Base-by-base conservation (phyloP, 2,329 filamentous ascomycete species). In the Diaporthe sp. region DNA sequence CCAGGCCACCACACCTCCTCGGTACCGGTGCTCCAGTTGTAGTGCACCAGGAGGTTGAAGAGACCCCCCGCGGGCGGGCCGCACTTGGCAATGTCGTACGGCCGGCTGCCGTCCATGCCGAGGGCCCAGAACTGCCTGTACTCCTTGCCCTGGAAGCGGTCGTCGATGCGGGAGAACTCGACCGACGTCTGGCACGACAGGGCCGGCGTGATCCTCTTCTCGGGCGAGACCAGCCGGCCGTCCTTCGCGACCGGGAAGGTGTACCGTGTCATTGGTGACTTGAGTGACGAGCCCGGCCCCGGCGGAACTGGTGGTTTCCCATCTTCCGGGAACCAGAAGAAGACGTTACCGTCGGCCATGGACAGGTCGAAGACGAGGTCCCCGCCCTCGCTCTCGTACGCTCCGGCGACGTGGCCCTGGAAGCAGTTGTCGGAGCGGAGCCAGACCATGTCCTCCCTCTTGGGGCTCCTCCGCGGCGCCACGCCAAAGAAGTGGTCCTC, bases 261-360 rank as follows among this genome's bases (percentile, higher is more conserved):
- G 76, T 68, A 83, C 68, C 4, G 76, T 80, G 67, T 83, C 81
- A 25, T 75, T 42, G 55, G 72, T 75, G 49, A 84, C 76, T 4
- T 82, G 77, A 34, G 80, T 78, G n/a, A 67, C 71, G 72, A 84
- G 44, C 44, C 61, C 80, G 4, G 77, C 70, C 58, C 76, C 74
- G 57, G 84, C 83, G 12, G 79, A 76, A 51, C 28, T 0, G 84
- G 83, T 0, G 83, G 79, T 61, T 82, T 82, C 0, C 83, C 85
- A 1, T 83, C 79, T 71, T 85, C 84, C 8, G 84, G 84, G 65
- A 73, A 86, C 83, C 83, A 86, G 79, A 84, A 86, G 78, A 87
- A 87, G 1, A 84, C 83, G 71, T 87, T 87, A 39, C 82, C 79
- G 44, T 85, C 78, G 28, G 79, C 81, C 1, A 85, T 73, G 6